A percentile compares a stretch with the other conserved stretches of the same genome.
These are phyloP conservation scores for Ustilago nuda DNA, from an alignment of 1,284 basidiomycete species.

Conservation along the genomic window DNA sequence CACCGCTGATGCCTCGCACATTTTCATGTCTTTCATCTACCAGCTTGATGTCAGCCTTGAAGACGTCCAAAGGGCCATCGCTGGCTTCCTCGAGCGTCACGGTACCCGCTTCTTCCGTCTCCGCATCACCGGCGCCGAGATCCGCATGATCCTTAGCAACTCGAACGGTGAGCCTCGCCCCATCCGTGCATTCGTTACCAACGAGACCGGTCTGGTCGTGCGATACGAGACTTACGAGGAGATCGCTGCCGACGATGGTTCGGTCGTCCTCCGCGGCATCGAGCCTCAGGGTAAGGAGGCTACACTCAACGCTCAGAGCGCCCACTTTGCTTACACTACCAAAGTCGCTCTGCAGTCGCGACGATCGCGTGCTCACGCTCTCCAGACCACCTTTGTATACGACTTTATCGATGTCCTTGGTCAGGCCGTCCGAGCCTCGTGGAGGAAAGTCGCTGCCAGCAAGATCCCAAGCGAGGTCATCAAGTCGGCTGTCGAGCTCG, in stretches of 20 bases:
- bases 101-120: constrained; percentile 98
- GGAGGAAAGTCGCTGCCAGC: constrained; percentile 78
- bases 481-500: constrained; percentile 74
- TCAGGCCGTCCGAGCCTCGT: constrained; percentile 93
- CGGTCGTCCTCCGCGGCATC: constrained; percentile 86
- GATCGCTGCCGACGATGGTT: constrained; percentile 93
- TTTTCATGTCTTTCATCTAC: constrained; percentile 93
- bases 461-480: constrained; percentile 57
- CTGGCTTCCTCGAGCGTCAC: constrained; percentile 92
- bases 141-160: constrained; percentile 93
- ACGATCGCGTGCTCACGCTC: constrained; percentile 98
- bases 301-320: constrained; percentile 57
- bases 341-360: constrained; percentile 99
- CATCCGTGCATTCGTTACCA: constrained; percentile 97
- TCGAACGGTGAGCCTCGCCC: constrained; percentile 86
- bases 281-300: constrained; percentile 49
- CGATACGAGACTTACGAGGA: constrained; percentile 99
- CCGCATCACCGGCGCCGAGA: constrained; percentile 97
- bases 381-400: constrained; percentile 96
- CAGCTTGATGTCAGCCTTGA: constrained; percentile 94
- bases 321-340: constrained; percentile 80
- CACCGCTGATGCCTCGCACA: constrained; percentile 68
- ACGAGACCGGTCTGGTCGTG: constrained; percentile 98
- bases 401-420: constrained; percentile 99
- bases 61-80: constrained; percentile 92